Conservation (phyloP, 2,329 filamentous ascomycete species). For the Alternaria hordeiaustralica region DNA sequence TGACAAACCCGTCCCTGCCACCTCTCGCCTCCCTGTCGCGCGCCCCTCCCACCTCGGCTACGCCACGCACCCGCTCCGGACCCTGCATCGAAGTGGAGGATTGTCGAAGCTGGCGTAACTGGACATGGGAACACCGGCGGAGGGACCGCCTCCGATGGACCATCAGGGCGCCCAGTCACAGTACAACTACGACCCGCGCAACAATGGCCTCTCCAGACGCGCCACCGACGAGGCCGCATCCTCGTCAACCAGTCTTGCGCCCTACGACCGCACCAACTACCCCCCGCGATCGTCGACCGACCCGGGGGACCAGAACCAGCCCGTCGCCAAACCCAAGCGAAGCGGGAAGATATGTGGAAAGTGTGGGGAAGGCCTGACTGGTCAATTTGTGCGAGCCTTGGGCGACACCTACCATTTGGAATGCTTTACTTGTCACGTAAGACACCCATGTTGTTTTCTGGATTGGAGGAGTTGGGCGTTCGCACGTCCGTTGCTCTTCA, state of each 20-base stretch:
- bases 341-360: slow-evolving; percentile 70
- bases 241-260: slow-evolving; percentile 31
- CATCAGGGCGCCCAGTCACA: slow-evolving; percentile 34
- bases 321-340: slow-evolving; percentile 38
- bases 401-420: slow-evolving; percentile 95
- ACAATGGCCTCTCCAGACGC: slow-evolving; percentile 40
- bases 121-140: slow-evolving; percentile 45
- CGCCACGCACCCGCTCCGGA: slow-evolving; percentile 8
- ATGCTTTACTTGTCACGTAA: slow-evolving; percentile 95
- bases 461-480: background rate
- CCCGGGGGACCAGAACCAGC: slow-evolving; percentile 31
- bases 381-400: slow-evolving; percentile 93
- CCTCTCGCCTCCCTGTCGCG: slow-evolving; percentile 8
- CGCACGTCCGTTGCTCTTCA: background rate
- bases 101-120: slow-evolving; percentile 33
- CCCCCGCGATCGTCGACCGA: slow-evolving; percentile 40
- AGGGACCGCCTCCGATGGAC: slow-evolving; percentile 45
- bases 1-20: background rate
- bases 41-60: slow-evolving; percentile 14
- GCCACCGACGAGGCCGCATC: slow-evolving; percentile 39
- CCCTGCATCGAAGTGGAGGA: slow-evolving; percentile 2
- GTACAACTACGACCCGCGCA: slow-evolving; percentile 39
- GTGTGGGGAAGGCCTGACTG: slow-evolving; percentile 84
- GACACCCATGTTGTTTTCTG: slow-evolving; percentile 8
- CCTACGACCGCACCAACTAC: slow-evolving; percentile 28